phyloP scores from a whole-genome alignment of 805 yeast species.

The Kodamaea leandrae region DNA sequence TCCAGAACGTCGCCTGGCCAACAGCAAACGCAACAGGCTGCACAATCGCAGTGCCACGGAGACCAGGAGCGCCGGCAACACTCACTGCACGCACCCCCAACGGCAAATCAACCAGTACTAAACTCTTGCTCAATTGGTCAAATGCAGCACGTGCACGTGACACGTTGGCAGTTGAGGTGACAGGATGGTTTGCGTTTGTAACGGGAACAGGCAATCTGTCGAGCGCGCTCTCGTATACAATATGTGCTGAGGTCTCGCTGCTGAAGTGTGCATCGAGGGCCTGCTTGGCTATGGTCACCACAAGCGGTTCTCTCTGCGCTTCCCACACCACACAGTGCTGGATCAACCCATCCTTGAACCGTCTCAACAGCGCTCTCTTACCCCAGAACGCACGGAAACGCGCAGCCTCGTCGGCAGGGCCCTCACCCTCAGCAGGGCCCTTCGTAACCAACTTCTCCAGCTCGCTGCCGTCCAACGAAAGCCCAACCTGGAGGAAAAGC shows the following conservation, averaged over 20 bases:
- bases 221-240: constrained; percentile 21
- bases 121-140: constrained; percentile 47
- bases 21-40: constrained; percentile 82
- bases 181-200: constrained; percentile 44
- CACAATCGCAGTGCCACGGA: constrained; percentile 72
- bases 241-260: constrained; percentile 35
- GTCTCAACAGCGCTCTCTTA: constrained; percentile 72
- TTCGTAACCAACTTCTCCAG: constrained; percentile 80
- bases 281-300: constrained; percentile 61
- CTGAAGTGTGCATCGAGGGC: constrained; percentile 63
- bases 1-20: constrained; percentile 73
- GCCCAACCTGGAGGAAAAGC: constrained; percentile 50
- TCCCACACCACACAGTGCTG: constrained; percentile 91
- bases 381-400: constrained; percentile 91
- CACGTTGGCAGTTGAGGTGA: constrained; percentile 28
- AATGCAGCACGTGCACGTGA: constrained; percentile 41
- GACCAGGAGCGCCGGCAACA: constrained; percentile 68
- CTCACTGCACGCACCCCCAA: constrained; percentile 62
- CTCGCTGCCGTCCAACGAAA: constrained; percentile 66
- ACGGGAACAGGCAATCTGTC: constrained; percentile 24
- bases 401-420: constrained; percentile 53
- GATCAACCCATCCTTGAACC: constrained; percentile 90
- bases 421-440: constrained; percentile 65
- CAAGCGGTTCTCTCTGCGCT: constrained; percentile 54
- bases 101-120: constrained; percentile 57